Base-by-base conservation (phyloP, 2,329 filamentous ascomycete species). In the Scedosporium dehoogii region DNA sequence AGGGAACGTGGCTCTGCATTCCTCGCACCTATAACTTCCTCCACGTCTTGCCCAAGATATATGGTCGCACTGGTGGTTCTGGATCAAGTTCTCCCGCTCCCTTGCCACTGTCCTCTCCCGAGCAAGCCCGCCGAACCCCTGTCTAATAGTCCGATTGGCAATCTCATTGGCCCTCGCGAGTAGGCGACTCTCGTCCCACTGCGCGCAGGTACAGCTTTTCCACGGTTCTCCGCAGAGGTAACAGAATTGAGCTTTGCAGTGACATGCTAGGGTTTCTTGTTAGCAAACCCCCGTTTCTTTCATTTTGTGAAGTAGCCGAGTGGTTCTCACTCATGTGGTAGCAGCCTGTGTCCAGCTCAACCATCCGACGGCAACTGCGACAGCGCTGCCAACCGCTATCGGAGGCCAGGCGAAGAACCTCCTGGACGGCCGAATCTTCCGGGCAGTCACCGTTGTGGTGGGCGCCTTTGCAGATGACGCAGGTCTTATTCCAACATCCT, bases 261-360 rank as follows among this genome's bases (percentile, higher is more conserved):
- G 68, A 57, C 80, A 84, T 0, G 76, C 82, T 74, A 6, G 5
- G 14, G 44, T 48, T n/a, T n/a, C 42, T 48, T 21, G 44, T 48
- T 21, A 48, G 44, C 44, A 48, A 48, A 10, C 44, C 29, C 6
- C 7, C 29, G 7, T 33, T 2, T 9, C 29, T 33, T 9, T 48
- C 16, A n/a, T 10, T 48, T 33, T 61, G 21, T 29, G 25, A n/a
- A 25, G 53, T 57, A 16, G 1, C 4, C 4, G 21, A n/a, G 10
- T 57, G 53, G 21, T 25, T 57, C 79, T 68, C 66, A 85, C 83
- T 81, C 4, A 86, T 85, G 60, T 86, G 83, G 60, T 81, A 74
- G 64, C 84, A 86, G 1, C 84, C 83, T 0, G 42, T 16, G 0
- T 67, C 38, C 0, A 83, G 70, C 69, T 85, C 81, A 0, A 86